Conservation (phyloP, 2,329 filamentous ascomycete species). For the Neurospora crassa region DNA sequence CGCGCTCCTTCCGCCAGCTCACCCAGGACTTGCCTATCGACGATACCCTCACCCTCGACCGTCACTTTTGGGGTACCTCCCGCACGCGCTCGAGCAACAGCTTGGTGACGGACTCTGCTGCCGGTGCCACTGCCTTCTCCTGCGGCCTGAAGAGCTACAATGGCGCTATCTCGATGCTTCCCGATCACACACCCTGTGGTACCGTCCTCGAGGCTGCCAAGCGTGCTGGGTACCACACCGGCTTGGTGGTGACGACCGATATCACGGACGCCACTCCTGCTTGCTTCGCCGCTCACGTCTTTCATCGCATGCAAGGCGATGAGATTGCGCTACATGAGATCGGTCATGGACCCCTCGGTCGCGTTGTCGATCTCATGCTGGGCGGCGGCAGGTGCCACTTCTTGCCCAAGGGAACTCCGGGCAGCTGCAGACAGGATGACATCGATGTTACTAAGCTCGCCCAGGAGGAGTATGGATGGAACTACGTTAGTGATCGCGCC, state of each 20-base stretch:
- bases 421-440: constrained; percentile 74
- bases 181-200: constrained; percentile 78
- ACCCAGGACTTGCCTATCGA: constrained; percentile 61
- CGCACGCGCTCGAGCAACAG: constrained; percentile 77
- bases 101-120: constrained; percentile 88
- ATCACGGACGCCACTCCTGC: constrained; percentile 95
- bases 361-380: constrained; percentile 83
- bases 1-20: constrained; percentile 76
- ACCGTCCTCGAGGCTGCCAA: constrained; percentile 92
- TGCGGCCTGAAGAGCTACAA: constrained; percentile 95
- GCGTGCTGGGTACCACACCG: constrained; percentile 81
- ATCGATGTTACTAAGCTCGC: constrained; percentile 68
- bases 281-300: constrained; percentile 85
- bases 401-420: constrained; percentile 67
- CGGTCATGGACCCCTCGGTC: constrained; percentile 76
- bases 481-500: constrained; percentile 61
- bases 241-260: constrained; percentile 87
- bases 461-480: constrained; percentile 66
- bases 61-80: constrained; percentile 83
- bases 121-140: constrained; percentile 93
- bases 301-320: constrained; percentile 72
- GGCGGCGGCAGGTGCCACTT: constrained; percentile 93
- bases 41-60: constrained; percentile 71
- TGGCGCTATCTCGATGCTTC: constrained; percentile 83
- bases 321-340: constrained; percentile 88